Evolutionary conservation across 2,329 filamentous ascomycete species (phyloP).

Genomic region (Nemania sp.): DNA sequence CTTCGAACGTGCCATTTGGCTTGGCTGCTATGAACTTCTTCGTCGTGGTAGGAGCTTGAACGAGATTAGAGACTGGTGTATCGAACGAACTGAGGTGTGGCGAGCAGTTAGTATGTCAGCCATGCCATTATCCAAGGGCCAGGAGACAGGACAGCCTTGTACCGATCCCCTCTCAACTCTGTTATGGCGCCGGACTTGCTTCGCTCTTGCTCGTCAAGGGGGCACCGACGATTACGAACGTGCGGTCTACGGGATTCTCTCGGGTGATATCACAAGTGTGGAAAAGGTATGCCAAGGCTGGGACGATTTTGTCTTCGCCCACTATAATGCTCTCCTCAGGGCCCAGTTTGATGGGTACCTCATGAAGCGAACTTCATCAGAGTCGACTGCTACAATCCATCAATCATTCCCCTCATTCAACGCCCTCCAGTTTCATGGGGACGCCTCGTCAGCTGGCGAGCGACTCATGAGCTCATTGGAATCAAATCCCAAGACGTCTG

Average conservation of each 20-base stretch:
- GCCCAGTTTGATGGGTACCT: constrained; percentile 82
- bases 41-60: constrained; percentile 81
- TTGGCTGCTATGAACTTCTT: constrained; percentile 93
- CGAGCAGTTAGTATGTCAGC: constrained; percentile 85
- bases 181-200: constrained; percentile 85
- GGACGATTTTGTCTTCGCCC: constrained; percentile 88
- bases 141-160: constrained; percentile 57
- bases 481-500: constrained; percentile 64
- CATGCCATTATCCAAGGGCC: constrained; percentile 67
- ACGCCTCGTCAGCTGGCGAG: constrained; percentile 63
- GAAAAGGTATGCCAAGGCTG: constrained; percentile 81
- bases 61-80: constrained; percentile 86
- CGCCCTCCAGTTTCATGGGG: constrained; percentile 71
- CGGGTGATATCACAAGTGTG: constrained; percentile 83
- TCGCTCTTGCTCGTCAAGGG: constrained; percentile 75
- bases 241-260: constrained; percentile 91
- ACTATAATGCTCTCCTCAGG: constrained; percentile 87
- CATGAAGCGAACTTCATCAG: constrained; percentile 65
- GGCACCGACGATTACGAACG: constrained; percentile 82
- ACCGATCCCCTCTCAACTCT: constrained; percentile 61
- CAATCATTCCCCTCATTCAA: constrained; percentile 74
- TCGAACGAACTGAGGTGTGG: constrained; percentile 89
- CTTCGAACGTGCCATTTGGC: constrained; percentile 91
- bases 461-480: constrained; percentile 72
- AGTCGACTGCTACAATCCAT: constrained; percentile 64